Conservation (phyloP, 129 eudicot genomes). For the Solidago caesia region DNA sequence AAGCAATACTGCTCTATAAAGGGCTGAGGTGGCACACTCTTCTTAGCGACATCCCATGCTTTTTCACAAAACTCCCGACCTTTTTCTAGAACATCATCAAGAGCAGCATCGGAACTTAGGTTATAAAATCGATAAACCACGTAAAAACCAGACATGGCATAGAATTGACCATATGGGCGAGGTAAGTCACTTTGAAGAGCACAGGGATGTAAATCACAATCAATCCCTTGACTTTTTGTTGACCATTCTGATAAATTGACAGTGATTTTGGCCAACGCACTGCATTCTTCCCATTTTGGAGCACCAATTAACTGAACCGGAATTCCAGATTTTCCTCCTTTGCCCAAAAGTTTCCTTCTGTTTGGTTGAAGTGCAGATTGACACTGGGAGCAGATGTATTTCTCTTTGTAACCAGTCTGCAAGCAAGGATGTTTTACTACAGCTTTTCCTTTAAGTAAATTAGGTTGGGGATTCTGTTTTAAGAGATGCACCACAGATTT, state of each 20-base stretch:
- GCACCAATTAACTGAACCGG: constrained; percentile 67
- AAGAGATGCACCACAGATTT: constrained; percentile 84
- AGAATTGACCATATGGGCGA: constrained; percentile 81
- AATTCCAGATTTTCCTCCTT: constrained; percentile 57
- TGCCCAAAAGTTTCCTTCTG: constrained; percentile 31
- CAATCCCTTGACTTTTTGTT: constrained; percentile 52
- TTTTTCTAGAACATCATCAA: constrained; percentile 80
- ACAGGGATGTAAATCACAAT: constrained; percentile 92
- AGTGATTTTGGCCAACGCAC: constrained; percentile 67
- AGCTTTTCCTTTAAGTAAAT: constrained; percentile 54
- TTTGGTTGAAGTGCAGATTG: constrained; percentile 46
- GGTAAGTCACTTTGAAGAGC: constrained; percentile 75
- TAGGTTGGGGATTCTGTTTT: constrained; percentile 43
- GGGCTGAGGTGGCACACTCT: constrained; percentile 91
- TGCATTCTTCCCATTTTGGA: constrained; percentile 89
- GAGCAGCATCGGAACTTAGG: constrained; percentile 74
- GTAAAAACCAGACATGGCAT: constrained; percentile 91
- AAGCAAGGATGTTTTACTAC: constrained; percentile 82
- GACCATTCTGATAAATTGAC: constrained; percentile 96
- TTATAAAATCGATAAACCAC: constrained; percentile 92
- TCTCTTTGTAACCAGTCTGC: constrained; percentile 78
- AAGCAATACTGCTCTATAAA: constrained; percentile 96
- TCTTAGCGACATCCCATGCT: constrained; percentile 76
- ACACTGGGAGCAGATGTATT: constrained; percentile 72
- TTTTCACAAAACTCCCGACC: constrained; percentile 84